A percentile compares a stretch with the other conserved stretches of the same genome.
These are phyloP conservation scores for Sporothrix mexicana DNA, from an alignment of 2,329 filamentous ascomycete genomes.

Conservation along the genomic window DNA sequence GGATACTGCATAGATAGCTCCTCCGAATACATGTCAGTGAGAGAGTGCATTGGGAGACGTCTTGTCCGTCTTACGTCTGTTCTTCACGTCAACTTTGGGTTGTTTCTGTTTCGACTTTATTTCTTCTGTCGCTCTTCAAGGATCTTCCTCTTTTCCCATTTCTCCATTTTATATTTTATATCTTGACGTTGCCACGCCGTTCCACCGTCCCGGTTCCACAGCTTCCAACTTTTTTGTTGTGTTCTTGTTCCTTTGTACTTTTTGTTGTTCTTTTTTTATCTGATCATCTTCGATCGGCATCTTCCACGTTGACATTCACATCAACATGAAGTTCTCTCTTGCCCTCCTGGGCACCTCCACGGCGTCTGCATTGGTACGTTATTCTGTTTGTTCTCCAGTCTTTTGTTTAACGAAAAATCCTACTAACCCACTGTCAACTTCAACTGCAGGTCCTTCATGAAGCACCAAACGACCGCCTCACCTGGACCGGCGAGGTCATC, in stretches of 20 bases:
- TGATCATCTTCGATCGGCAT: neutral
- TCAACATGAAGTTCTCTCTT: slow-evolving; percentile 9
- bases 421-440: too few species aligned
- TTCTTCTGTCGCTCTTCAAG: neutral
- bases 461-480: neutral
- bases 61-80: too few species aligned
- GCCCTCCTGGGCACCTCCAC: neutral
- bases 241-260: neutral
- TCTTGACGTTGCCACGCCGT: neutral
- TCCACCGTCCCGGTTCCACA: neutral
- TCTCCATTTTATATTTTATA: slow-evolving; percentile 5
- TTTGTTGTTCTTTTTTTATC: neutral
- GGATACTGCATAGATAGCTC: too few species aligned
- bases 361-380: neutral
- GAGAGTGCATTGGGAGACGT: too few species aligned
- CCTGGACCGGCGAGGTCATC: slow-evolving; percentile 12
- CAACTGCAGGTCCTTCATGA: neutral
- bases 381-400: neutral
- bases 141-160: neutral
- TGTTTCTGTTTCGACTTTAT: slow-evolving; percentile 1
- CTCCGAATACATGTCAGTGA: too few species aligned
- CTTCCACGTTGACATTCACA: neutral
- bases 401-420: too few species aligned
- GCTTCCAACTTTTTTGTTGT: neutral
- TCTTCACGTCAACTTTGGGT: neutral